phyloP scores from a whole-genome alignment of 345 rosid species.

The Acer campestre region DNA sequence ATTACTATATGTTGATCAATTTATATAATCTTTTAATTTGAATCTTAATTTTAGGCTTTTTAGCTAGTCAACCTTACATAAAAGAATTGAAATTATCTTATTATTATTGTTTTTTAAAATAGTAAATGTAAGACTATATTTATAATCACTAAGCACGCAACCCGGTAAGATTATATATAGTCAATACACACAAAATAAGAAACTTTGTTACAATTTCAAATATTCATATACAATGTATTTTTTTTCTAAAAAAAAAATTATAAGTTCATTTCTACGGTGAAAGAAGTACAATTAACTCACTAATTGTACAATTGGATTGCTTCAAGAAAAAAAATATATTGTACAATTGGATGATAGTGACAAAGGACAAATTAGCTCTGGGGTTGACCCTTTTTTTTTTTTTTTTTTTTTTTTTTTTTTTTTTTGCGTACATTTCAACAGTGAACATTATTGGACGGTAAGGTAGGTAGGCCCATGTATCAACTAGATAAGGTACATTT shows the following conservation, averaged over 20 bases:
- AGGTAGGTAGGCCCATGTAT: constrained; percentile 33
- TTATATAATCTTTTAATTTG: no score
- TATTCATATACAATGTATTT: background rate
- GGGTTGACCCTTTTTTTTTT: constrained; percentile 22
- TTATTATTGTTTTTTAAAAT: no score
- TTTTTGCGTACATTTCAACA: background rate
- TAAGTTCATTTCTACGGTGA: background rate
- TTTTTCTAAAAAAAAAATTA: no score
- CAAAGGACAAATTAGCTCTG: background rate
- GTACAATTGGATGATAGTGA: background rate
- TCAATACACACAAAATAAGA: no score
- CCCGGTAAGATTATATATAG: no score
- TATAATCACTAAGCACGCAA: no score
- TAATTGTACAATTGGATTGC: background rate
- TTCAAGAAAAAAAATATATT: no score
- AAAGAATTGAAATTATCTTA: no score
- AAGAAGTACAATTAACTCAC: background rate
- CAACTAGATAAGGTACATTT: constrained; percentile 14
- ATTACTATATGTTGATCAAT: no score
- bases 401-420: background rate
- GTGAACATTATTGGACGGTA: constrained; percentile 43
- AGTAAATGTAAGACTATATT: no score
- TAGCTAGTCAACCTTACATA: no score
- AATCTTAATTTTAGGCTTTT: no score
- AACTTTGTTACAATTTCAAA: background rate